These are phyloP conservation scores for Ascochyta pisi DNA, from an alignment of 2,329 filamentous ascomycete species.

Conservation along the genomic window DNA sequence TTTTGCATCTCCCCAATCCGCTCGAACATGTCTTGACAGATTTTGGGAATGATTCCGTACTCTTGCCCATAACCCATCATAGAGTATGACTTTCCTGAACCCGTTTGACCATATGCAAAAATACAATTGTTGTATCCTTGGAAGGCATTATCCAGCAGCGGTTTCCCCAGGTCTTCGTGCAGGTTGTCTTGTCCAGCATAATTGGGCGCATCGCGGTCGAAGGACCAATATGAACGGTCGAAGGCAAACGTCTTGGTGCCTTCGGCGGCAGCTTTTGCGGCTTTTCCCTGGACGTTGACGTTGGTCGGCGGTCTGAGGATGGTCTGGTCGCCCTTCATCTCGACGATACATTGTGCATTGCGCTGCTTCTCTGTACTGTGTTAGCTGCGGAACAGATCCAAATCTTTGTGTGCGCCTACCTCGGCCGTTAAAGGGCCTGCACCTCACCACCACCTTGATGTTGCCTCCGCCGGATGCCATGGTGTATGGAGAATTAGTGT, in stretches of 20 bases:
- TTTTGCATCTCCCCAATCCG: conserved; percentile 75
- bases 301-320: conserved; percentile 76
- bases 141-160: conserved; percentile 96
- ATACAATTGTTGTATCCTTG: conserved; percentile 99
- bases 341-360: conserved; percentile 93
- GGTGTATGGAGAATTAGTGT: conserved; percentile 6
- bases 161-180: conserved; percentile 85
- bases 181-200: conserved; percentile 92
- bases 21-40: conserved; percentile 97
- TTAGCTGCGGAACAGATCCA: conserved; percentile 18
- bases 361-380: conserved; percentile 78
- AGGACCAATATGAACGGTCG: conserved; percentile 98
- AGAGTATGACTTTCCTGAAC: conserved; percentile 97
- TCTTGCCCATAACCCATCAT: conserved; percentile 99
- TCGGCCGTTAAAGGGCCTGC: conserved; percentile 94
- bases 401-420: conserved; percentile 60
- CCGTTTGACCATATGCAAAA: conserved; percentile 97
- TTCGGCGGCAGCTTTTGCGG: conserved; percentile 66
- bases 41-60: conserved; percentile 92
- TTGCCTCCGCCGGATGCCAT: conserved; percentile 87
- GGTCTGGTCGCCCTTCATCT: conserved; percentile 94
- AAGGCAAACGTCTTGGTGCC: conserved; percentile 90
- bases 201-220: conserved; percentile 78
- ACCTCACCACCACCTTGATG: conserved; percentile 99
- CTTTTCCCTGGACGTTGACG: conserved; percentile 66